A percentile compares a stretch with the other conserved stretches of the same genome.
Evolutionary conservation across 2,329 filamentous ascomycete species (phyloP).

Genomic region (Talaromyces sp.): DNA sequence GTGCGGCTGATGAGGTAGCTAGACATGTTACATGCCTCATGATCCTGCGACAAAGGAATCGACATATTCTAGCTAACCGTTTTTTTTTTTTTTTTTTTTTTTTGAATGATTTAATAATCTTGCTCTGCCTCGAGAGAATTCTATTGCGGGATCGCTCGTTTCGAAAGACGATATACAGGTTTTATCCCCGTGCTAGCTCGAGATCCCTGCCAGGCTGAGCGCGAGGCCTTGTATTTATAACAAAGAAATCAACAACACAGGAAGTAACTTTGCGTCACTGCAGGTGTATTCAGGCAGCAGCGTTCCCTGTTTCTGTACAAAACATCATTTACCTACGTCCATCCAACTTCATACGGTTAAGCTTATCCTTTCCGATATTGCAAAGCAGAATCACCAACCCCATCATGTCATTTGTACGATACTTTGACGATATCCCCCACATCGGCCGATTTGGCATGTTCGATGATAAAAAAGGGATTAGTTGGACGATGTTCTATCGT

Average conservation of each 20-base stretch:
- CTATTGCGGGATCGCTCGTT: not conserved
- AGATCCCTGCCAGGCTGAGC: not conserved
- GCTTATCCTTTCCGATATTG: too few relatives aligned
- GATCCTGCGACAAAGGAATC: too few relatives aligned
- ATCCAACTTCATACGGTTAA: too few relatives aligned
- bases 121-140: too few relatives aligned
- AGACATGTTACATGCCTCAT: too few relatives aligned
- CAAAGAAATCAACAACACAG: not conserved
- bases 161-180: not conserved
- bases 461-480: not conserved
- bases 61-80: too few relatives aligned
- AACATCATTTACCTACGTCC: not conserved
- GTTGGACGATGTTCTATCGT: constrained; percentile 4
- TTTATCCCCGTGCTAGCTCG: not conserved
- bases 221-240: too few relatives aligned
- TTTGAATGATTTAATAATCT: too few relatives aligned
- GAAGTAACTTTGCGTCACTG: not conserved
- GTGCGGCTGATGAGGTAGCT: too few relatives aligned
- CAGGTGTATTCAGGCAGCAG: not conserved
- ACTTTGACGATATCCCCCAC: constrained; percentile 12
- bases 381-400: too few relatives aligned
- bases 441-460: constrained; percentile 10
- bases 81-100: too few relatives aligned
- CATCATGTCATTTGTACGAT: constrained; percentile 10
- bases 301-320: not conserved